A percentile compares a stretch with the other conserved stretches of the same genome.
Conservation (phyloP, 441 rosid species). For the Biscutella auriculata region DNA sequence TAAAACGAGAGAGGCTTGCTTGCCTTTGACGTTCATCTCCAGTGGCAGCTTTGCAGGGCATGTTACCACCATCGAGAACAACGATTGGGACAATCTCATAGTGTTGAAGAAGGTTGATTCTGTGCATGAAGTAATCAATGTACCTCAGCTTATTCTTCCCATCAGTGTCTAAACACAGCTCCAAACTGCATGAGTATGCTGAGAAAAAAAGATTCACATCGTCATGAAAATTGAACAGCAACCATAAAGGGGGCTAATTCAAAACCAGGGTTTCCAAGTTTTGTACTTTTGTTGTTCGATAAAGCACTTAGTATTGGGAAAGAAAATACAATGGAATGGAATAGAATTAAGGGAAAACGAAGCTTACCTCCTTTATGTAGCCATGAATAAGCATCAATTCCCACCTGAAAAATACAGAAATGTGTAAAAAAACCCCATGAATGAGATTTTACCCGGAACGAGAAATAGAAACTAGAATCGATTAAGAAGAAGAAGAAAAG, state of each 20-base stretch:
- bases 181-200: constrained; percentile 94
- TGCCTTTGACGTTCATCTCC: constrained; percentile 55
- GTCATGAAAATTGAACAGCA: constrained; percentile 1
- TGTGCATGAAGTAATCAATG: constrained; percentile 66
- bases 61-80: constrained; percentile 68
- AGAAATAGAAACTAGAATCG: not conserved
- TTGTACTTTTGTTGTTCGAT: not conserved
- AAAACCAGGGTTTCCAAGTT: not conserved
- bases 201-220: not conserved
- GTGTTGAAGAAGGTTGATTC: constrained; percentile 55
- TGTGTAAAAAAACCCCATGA: not conserved
- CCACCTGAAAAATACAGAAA: constrained; percentile 42
- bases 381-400: constrained; percentile 92
- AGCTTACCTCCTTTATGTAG: constrained; percentile 77
- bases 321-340: not conserved
- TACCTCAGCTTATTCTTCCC: constrained; percentile 49
- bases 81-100: constrained; percentile 58
- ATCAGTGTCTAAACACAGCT: constrained; percentile 55
- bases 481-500: not conserved
- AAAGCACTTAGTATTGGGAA: not conserved
- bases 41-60: constrained; percentile 70
- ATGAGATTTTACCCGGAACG: not conserved
- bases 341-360: not conserved
- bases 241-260: not conserved
- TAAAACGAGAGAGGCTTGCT: not conserved